Base-by-base conservation (phyloP, 345 rosid genomes). In the Camelina sativa region DNA sequence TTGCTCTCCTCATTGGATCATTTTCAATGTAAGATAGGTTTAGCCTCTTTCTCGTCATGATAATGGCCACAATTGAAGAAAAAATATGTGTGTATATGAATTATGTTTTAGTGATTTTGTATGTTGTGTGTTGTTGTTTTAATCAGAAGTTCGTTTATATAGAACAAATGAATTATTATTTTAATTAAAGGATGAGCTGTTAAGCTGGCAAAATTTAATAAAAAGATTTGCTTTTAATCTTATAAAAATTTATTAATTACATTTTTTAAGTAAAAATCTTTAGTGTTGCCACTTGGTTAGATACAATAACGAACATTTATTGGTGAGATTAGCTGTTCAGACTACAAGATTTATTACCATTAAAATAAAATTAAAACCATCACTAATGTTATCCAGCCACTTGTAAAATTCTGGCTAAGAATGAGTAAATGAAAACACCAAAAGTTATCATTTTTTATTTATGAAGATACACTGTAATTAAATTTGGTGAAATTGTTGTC, bases 21-120 rank as follows among this genome's bases (percentile, higher is more conserved):
- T 74, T 77, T 62, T 71, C 0, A 13, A 83, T 83, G 52, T 70
- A 80, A 17, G 75, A 57, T 61, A 80, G 74, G 19, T 78, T 80
- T 43, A 80, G 54, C 50, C 64, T 80, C 80, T 72, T 83, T 41
- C 82, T 80, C 11, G 76, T 67, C 84, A 83, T 80, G 10, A 2
- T 32, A 52, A 59, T 32, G 38, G 44, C 53, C 13, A 55, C 20
- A 47, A 3, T 5, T 38, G 3, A 9, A 38, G 6, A 15, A 44
- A 44, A 12, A 15, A 5, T 13, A 13, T 13, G 25, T 4, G 15
- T 51, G 7, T 51, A 4, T 23, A 3, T 62, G 3, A 8, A 4
- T n/a, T 43, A 5, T 53, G 2, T 25, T 47, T 35, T 35, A 6
- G 52, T 50, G 48, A 32, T 50, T 50, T 30, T 41, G 4, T 28